Conservation (phyloP, 2,329 filamentous ascomycete species). For the Aureobasidium zeae region DNA sequence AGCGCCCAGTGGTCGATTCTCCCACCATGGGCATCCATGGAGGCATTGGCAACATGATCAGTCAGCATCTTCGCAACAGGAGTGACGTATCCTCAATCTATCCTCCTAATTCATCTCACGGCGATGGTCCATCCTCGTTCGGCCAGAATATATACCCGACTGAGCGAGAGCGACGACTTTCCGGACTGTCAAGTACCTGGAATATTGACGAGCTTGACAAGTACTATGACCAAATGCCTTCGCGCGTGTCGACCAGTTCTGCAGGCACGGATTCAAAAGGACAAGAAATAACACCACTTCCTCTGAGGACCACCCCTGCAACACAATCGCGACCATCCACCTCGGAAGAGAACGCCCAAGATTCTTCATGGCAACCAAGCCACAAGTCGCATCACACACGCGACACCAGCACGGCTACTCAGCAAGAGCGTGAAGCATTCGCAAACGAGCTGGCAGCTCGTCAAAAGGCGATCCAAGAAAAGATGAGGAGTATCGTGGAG, state of each 20-base stretch:
- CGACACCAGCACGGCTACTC: constrained; percentile 41
- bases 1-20: constrained; percentile 49
- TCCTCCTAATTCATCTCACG: constrained; percentile 37
- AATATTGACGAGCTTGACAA: constrained; percentile 44
- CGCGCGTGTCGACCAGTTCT: constrained; percentile 29
- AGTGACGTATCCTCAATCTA: constrained; percentile 79
- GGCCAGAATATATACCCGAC: constrained; percentile 8
- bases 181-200: constrained; percentile 34
- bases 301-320: constrained; percentile 13
- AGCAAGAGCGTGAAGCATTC: constrained; percentile 59
- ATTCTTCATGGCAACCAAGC: constrained; percentile 40
- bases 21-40: constrained; percentile 63
- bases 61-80: constrained; percentile 61
- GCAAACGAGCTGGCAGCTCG: constrained; percentile 62
- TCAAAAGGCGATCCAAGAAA: constrained; percentile 62
- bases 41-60: constrained; percentile 52
- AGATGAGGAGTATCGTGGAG: constrained; percentile 59
- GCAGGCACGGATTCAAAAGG: constrained; percentile 20
- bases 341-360: constrained; percentile 19
- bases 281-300: constrained; percentile 14
- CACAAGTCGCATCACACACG: constrained; percentile 39
- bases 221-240: constrained; percentile 29
- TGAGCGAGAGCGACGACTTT: constrained; percentile 11
- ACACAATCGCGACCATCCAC: constrained; percentile 13
- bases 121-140: constrained; percentile 25